A percentile compares a stretch with the other conserved stretches of the same genome.
Conservation (phyloP, 2,329 filamentous ascomycete species). For the Alternaria solani region DNA sequence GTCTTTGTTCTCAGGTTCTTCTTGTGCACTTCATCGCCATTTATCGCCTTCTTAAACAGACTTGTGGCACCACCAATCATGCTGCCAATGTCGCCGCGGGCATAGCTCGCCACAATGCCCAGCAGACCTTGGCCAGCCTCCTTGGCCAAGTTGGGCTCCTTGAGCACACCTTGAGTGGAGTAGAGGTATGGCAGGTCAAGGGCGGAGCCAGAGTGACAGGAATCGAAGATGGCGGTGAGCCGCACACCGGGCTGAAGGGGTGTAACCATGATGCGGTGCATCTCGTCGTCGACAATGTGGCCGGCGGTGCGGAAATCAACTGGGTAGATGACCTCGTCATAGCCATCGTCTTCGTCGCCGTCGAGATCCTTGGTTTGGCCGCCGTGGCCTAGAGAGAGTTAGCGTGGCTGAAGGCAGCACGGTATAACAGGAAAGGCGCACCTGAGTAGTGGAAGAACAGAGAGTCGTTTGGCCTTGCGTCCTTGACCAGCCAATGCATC, state of each 20-base stretch:
- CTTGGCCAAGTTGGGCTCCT: slow-evolving; percentile 82
- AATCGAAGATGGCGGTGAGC: slow-evolving; percentile 82
- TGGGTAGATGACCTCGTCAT: slow-evolving; percentile 84
- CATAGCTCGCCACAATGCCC: slow-evolving; percentile 77
- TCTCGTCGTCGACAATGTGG: slow-evolving; percentile 84
- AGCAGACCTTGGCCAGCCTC: slow-evolving; percentile 78
- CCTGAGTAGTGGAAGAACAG: slow-evolving; percentile 98
- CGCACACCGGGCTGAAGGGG: slow-evolving; percentile 84
- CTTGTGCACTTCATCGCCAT: slow-evolving; percentile 79
- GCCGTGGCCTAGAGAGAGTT: slow-evolving; percentile 69
- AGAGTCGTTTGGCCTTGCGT: slow-evolving; percentile 89
- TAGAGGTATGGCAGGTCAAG: slow-evolving; percentile 82
- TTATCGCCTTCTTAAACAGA: slow-evolving; percentile 86
- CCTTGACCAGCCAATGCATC: slow-evolving; percentile 98
- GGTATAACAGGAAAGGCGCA: slow-evolving; percentile 53
- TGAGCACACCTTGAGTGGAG: slow-evolving; percentile 80
- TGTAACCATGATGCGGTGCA: slow-evolving; percentile 81
- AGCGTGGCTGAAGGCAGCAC: background rate
- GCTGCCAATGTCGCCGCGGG: slow-evolving; percentile 81
- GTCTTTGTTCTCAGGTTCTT: slow-evolving; percentile 88
- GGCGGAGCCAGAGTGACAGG: slow-evolving; percentile 79
- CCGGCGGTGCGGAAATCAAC: slow-evolving; percentile 82
- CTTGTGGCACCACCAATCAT: slow-evolving; percentile 82
- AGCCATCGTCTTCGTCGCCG: slow-evolving; percentile 82
- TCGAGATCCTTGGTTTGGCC: slow-evolving; percentile 83